Evolutionary conservation across 352 stramenopile genomes (phyloP).

Genomic region (Pythium biforme): DNA sequence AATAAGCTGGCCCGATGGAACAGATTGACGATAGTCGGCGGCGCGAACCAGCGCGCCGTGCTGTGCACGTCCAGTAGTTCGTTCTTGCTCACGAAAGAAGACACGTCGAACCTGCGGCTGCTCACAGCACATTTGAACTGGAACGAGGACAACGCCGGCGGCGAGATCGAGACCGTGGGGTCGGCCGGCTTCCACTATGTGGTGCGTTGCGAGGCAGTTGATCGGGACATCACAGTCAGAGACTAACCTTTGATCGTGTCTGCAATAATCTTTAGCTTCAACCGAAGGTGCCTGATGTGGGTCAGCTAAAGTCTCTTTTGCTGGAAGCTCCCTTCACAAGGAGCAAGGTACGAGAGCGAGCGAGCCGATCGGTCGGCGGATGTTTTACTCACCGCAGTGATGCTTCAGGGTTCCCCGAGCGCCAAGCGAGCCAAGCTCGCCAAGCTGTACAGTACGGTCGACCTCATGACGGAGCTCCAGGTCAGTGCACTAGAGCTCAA

Average conservation of each 20-base stretch:
- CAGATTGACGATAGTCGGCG: conserved; percentile 70
- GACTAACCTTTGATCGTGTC: neutral
- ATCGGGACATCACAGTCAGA: neutral
- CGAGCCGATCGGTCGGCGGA: neutral
- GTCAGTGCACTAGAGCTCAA: conserved; percentile 63
- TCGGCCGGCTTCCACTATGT: conserved; percentile 67
- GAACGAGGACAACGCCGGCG: conserved; percentile 18
- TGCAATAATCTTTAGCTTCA: conserved; percentile 45
- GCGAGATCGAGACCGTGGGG: conserved; percentile 52
- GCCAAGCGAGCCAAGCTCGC: conserved; percentile 50
- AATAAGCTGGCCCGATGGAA: too few relatives aligned
- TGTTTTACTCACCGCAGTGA: neutral
- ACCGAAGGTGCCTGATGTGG: conserved; percentile 53
- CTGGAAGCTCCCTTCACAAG: conserved; percentile 62
- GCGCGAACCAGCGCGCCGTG: conserved; percentile 51
- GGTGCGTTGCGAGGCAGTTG: conserved; percentile 20
- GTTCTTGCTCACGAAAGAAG: conserved; percentile 76
- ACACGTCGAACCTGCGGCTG: conserved; percentile 79
- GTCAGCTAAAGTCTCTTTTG: conserved; percentile 57
- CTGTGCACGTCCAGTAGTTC: conserved; percentile 70
- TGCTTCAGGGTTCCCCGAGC: conserved; percentile 9
- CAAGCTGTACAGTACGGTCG: conserved; percentile 56
- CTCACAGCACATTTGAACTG: conserved; percentile 62
- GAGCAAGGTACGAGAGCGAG: conserved; percentile 6
- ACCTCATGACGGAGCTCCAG: conserved; percentile 64